Evolutionary conservation across 805 yeast species (phyloP).

Genomic region (Cyberlindnera misumaiensis): DNA sequence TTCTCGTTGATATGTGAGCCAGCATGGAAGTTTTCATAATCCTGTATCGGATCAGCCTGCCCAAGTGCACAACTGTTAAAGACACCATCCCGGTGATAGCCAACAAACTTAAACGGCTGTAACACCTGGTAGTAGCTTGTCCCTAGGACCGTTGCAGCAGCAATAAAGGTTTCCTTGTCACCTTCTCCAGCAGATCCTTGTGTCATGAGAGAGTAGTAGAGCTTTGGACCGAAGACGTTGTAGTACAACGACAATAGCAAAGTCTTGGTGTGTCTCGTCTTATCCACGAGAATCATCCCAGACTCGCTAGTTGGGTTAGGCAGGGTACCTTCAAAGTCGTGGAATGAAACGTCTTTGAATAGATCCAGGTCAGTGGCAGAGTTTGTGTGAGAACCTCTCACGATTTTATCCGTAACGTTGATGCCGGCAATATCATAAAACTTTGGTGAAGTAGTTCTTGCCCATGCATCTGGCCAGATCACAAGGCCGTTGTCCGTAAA

Average conservation of each 20-base stretch:
- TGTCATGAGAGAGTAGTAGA: slow-evolving; percentile 53
- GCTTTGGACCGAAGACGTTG: slow-evolving; percentile 52
- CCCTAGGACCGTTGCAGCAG: slow-evolving; percentile 48
- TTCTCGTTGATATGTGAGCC: slow-evolving; percentile 15
- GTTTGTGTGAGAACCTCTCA: slow-evolving; percentile 28
- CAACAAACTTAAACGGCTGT: slow-evolving; percentile 29
- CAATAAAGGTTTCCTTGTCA: slow-evolving; percentile 61
- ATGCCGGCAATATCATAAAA: slow-evolving; percentile 46
- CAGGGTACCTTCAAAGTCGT: slow-evolving; percentile 48
- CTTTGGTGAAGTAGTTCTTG: slow-evolving; percentile 57
- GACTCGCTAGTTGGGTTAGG: slow-evolving; percentile 63
- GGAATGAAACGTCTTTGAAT: slow-evolving; percentile 33
- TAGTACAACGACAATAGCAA: slow-evolving; percentile 49
- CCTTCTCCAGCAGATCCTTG: slow-evolving; percentile 75
- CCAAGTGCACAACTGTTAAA: slow-evolving; percentile 36
- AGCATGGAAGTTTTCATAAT: slow-evolving; percentile 19
- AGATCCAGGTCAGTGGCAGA: slow-evolving; percentile 4
- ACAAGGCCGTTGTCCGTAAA: slow-evolving; percentile 39
- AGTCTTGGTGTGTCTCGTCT: slow-evolving; percentile 45
- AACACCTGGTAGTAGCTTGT: slow-evolving; percentile 41
- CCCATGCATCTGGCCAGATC: slow-evolving; percentile 69
- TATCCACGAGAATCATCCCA: slow-evolving; percentile 54
- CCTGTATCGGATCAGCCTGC: slow-evolving; percentile 32
- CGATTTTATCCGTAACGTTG: slow-evolving; percentile 28
- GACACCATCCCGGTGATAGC: slow-evolving; percentile 21